These are phyloP conservation scores for Allium sativum DNA, from an alignment of 106 monocot genomes.

Conservation along the genomic window DNA sequence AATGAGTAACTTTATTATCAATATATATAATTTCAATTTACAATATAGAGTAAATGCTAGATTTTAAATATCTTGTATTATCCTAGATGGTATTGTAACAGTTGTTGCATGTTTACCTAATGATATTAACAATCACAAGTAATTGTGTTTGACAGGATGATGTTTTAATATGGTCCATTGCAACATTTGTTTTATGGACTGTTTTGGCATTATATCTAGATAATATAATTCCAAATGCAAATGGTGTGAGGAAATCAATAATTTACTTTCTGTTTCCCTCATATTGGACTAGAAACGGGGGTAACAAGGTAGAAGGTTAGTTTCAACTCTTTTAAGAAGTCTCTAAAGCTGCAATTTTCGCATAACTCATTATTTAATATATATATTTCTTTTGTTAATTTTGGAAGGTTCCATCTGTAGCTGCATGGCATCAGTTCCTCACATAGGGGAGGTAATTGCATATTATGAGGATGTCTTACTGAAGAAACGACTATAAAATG, in stretches of 20 bases:
- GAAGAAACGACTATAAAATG: constrained; percentile 60
- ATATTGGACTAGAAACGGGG: constrained; percentile 78
- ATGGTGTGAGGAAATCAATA: constrained; percentile 68
- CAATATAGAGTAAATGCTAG: too few species aligned
- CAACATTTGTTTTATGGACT: constrained; percentile 77
- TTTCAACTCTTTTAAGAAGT: neutral
- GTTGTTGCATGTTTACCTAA: too few species aligned
- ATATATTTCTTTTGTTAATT: constrained; percentile 8
- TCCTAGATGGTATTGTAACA: too few species aligned
- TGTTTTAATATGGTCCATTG: neutral
- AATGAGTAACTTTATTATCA: too few species aligned
- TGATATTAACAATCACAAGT: too few species aligned
- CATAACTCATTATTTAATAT: neutral
- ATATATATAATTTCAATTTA: too few species aligned
- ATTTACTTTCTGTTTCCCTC: constrained; percentile 69
- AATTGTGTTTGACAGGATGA: too few species aligned
- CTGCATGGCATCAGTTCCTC: constrained; percentile 49
- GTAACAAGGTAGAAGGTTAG: too few species aligned
- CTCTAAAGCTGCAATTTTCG: constrained; percentile 15
- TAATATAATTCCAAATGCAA: constrained; percentile 68
- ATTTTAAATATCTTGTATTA: too few species aligned
- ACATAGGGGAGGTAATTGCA: constrained; percentile 50
- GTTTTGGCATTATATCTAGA: constrained; percentile 82
- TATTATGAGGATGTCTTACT: constrained; percentile 86
- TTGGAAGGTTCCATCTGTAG: constrained; percentile 73